These are phyloP conservation scores for Tolypocladium sp. DNA, from an alignment of 2,329 filamentous ascomycete species.

Conservation along the genomic window DNA sequence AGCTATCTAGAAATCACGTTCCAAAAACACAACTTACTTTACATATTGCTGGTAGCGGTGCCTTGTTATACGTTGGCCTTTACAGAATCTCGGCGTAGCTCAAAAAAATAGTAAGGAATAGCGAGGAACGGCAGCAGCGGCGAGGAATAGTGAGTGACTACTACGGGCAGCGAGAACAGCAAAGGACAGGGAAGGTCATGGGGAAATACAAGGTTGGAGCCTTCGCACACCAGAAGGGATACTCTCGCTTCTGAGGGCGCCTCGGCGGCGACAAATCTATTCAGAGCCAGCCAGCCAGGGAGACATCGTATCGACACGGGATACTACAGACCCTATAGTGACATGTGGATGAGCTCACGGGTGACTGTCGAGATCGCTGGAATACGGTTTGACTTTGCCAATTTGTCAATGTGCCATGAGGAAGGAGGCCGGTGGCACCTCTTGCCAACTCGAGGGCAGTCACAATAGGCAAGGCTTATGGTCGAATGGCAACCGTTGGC, in stretches of 20 bases:
- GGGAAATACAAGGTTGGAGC: too few species aligned
- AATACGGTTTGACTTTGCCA: neutral
- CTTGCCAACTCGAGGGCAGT: neutral
- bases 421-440: neutral
- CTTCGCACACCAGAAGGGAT: neutral
- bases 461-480: neutral
- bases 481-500: neutral
- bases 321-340: too few species aligned
- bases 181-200: too few species aligned
- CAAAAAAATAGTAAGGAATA: neutral
- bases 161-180: too few species aligned
- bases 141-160: neutral
- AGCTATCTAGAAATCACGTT: neutral
- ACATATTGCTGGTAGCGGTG: too few species aligned
- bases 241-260: neutral
- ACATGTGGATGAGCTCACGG: neutral
- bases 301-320: neutral
- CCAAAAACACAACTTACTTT: too few species aligned
- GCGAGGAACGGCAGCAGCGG: neutral
- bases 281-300: neutral
- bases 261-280: neutral
- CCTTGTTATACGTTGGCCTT: neutral
- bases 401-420: neutral
- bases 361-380: neutral
- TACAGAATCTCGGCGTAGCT: neutral